Percentiles rank a stretch among this genome's conserved stretches.
These are phyloP conservation scores for Cylindrodendrum hubeiense DNA, from an alignment of 2,329 filamentous ascomycete species.

Conservation along the genomic window DNA sequence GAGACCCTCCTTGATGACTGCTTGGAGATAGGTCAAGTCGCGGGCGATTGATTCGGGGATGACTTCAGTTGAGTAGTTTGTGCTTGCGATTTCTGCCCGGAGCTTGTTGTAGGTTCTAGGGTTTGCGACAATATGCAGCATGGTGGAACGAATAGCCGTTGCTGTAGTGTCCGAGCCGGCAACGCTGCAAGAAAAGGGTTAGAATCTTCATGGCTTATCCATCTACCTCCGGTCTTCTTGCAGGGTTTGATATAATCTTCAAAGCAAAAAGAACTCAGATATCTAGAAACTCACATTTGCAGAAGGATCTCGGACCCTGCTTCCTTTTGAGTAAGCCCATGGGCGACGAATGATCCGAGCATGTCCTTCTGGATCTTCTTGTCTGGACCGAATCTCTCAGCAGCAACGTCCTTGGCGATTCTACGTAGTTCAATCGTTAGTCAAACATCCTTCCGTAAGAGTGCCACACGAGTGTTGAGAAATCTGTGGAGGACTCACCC, in stretches of 20 bases:
- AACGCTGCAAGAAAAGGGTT: slow-evolving; percentile 47
- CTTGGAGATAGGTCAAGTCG: slow-evolving; percentile 58
- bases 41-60: slow-evolving; percentile 51
- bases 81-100: slow-evolving; percentile 44
- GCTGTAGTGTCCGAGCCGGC: slow-evolving; percentile 71
- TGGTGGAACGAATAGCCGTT: slow-evolving; percentile 63
- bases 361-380: slow-evolving; percentile 47
- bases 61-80: slow-evolving; percentile 31
- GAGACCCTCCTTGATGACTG: slow-evolving; percentile 63
- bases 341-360: slow-evolving; percentile 47
- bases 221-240: no score
- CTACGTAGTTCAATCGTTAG: background rate
- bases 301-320: slow-evolving; percentile 44
- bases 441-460: no score
- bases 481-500: slow-evolving; percentile 51
- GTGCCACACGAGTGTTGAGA: background rate
- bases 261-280: no score
- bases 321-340: slow-evolving; percentile 43
- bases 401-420: slow-evolving; percentile 46
- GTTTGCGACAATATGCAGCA: slow-evolving; percentile 66
- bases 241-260: no score
- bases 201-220: background rate
- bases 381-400: slow-evolving; percentile 42
- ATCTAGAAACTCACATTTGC: slow-evolving; percentile 31
- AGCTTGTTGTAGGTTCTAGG: slow-evolving; percentile 61